Evolutionary conservation across 331 rosid species (phyloP), one percentile per base, ranked within the genome.

Genomic region (Spiraea crenata): DNA sequence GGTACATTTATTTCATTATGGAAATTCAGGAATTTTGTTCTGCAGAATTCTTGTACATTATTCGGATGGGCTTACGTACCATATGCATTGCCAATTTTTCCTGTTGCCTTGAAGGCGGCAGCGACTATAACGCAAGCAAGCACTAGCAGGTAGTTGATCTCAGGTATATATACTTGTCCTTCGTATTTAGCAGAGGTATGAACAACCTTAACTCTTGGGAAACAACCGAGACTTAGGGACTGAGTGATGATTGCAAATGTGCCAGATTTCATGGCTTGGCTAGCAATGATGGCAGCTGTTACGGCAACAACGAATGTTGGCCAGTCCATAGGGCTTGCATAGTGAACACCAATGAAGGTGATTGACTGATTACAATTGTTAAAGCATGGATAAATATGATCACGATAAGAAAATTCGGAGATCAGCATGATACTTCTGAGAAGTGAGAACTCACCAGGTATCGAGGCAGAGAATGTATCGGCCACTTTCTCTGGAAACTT

Each of bases 201-300:
- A 15, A 90, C 75, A 11, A 92, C 86, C 75, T 78, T 88, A 13
- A 92, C 85, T 69, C 87, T 78, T 1, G 98, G 96, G 70, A 92
- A 92, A 74, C 98, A 92, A 44, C 96, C 96, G 9, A 90, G 60
- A 79, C 79, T 83, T 1, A 86, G 78, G 3, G 91, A 89, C 56
- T 90, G 96, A 1, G 86, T 44, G 47, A 92, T 81, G 10, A 92
- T 90, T 5, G 96, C 67, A 69, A 92, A 92, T 41, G 98, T 79
- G 68, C 98, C 98, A 2, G 98, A 83, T 59, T 89, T 90, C 98
- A 92, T 92, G 49, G 98, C 96, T 50, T 92, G 98, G 64, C 96
- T 92, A 0, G 96, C 96, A 49, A 92, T 89, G n/a, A 92, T 88
- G 19, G 96, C 71, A 42, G 96, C 96, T 0, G 73, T 92, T 68